Evolutionary conservation across 768 basidiomycete genomes (phyloP), one percentile per base, ranked within the genome.

Genomic region (Russula brevipes): DNA sequence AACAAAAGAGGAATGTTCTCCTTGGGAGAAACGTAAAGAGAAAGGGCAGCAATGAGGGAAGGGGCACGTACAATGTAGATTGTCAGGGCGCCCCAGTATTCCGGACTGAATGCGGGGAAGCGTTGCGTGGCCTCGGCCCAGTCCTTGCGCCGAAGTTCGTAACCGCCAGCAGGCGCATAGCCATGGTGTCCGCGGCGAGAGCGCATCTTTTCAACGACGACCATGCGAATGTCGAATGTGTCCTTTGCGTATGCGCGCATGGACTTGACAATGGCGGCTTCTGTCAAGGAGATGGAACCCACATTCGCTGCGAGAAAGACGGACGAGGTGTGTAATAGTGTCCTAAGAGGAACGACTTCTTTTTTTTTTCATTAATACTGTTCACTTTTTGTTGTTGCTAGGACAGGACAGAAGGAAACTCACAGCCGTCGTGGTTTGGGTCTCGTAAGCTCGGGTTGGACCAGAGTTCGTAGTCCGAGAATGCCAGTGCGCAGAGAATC

Each of bases 401-500:
- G 17, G 38, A 24, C 24, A 24, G 24, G 24, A 24, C 24, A 38
- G 54, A 52, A 10, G 36, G 5, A 55, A 51, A 79, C 82, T 61
- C 75, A 86, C 86, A 88, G 64, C 80, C 79, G 45, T 80, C 74
- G 8, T 74, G 70, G 54, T 72, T 76, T 65, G 70, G 72, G 57
- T 83, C 82, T 31, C 82, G 75, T 10, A 89, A 69, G 55, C 85
- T 83, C 0, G 80, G 73, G 68, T 89, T 81, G 3, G 73, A 69
- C 89, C 88, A 92, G 9, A 91, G 70, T 8, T 80, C 77, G 72
- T 89, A 82, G 69, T 89, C 82, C 5, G 89, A 88, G n/a, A 93
- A 74, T 0, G 88, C 80, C 4, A 91, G 79, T 2, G 70, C 74
- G 24, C 86, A 66, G 39, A 89, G 75, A 10, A 72, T 71, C 3